phyloP scores from a whole-genome alignment of 2,329 filamentous ascomycete species.

The Xylaria sp. region DNA sequence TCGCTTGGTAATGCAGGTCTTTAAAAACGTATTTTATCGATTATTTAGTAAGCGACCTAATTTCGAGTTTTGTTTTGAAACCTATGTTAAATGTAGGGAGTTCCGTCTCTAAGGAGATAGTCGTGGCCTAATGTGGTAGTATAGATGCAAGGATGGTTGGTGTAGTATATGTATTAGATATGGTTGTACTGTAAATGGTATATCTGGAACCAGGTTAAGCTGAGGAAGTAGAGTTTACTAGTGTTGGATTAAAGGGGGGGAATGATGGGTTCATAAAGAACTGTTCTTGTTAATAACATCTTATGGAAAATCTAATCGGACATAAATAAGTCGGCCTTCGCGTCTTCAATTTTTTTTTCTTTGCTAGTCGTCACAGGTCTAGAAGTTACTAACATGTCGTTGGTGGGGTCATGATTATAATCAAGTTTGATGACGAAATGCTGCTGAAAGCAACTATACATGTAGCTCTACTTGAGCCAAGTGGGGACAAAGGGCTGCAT shows the following conservation, averaged over 20 bases:
- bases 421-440: conserved; percentile 27
- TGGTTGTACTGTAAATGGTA: background rate
- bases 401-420: background rate
- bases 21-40: background rate
- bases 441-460: conserved; percentile 7
- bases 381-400: conserved; percentile 6
- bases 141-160: background rate
- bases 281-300: conserved; percentile 14
- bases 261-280: conserved; percentile 25
- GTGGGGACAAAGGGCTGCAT: conserved; percentile 11
- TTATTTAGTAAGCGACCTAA: background rate
- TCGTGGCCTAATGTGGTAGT: background rate
- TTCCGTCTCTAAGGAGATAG: background rate
- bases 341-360: conserved; percentile 25
- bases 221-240: conserved; percentile 19
- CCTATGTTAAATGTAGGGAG: background rate
- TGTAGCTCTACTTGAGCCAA: background rate
- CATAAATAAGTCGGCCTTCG: conserved; percentile 29
- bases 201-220: background rate
- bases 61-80: background rate
- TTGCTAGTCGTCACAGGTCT: conserved; percentile 14
- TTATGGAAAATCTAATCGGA: conserved; percentile 17
- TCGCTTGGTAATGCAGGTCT: background rate
- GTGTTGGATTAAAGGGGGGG: conserved; percentile 9
- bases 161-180: background rate